Evolutionary conservation across 331 rosid genomes (phyloP).

Genomic region (Acacia concinna): DNA sequence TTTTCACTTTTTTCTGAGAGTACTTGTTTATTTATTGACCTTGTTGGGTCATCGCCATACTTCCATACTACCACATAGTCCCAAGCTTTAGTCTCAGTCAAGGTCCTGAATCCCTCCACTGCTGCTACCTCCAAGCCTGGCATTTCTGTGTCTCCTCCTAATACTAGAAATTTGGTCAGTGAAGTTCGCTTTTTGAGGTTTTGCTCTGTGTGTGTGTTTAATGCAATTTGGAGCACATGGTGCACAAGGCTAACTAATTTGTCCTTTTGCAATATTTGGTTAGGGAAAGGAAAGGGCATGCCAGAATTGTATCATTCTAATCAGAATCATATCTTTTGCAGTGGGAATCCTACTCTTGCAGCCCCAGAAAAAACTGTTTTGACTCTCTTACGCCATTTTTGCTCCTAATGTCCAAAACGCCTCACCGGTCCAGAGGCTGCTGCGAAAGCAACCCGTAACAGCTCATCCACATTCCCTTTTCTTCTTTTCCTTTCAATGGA

Average conservation of each 20-base stretch:
- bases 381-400: constrained; percentile 24
- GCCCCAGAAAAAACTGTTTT: constrained; percentile 35
- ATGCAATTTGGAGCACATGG: constrained; percentile 40
- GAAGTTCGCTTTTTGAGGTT: not conserved
- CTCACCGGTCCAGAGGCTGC: not conserved
- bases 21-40: constrained; percentile 12
- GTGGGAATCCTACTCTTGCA: constrained; percentile 29
- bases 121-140: constrained; percentile 24
- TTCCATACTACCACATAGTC: constrained; percentile 78
- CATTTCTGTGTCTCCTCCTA: constrained; percentile 34
- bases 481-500: not conserved
- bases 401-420: constrained; percentile 14
- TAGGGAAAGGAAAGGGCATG: not conserved
- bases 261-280: constrained; percentile 11
- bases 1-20: not conserved
- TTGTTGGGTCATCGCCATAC: constrained; percentile 69
- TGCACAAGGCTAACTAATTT: constrained; percentile 29
- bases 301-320: constrained; percentile 29
- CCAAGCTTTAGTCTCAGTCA: constrained; percentile 59
- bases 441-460: constrained; percentile 44
- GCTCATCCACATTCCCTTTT: constrained; percentile 23
- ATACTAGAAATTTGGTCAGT: not conserved
- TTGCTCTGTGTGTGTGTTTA: not conserved
- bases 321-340: constrained; percentile 46
- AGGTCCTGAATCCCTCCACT: constrained; percentile 62